Percentiles rank a stretch among this genome's conserved stretches.
phyloP scores from a whole-genome alignment of 495 filamentous ascomycete species.

The Aspergillus bertholletiae region DNA sequence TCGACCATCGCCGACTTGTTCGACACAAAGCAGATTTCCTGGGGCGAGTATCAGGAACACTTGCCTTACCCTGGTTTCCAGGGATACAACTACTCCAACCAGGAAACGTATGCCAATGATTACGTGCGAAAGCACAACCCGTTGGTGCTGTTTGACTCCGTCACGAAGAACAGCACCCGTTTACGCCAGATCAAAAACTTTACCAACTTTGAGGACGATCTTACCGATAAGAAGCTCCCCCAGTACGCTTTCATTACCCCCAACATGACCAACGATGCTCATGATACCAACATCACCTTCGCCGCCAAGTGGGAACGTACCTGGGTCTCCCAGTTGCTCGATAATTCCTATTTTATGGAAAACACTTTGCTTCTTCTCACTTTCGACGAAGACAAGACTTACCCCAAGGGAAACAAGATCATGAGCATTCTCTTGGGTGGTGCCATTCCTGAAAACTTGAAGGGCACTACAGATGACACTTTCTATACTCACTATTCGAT shows the following conservation, averaged over 20 bases:
- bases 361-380: conserved; percentile 65
- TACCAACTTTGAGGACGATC: conserved; percentile 57
- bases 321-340: conserved; percentile 61
- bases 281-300: conserved; percentile 62
- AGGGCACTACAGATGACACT: conserved; percentile 58
- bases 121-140: conserved; percentile 84
- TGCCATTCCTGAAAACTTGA: conserved; percentile 52
- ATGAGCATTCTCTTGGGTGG: conserved; percentile 64
- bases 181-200: conserved; percentile 65
- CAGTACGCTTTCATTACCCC: conserved; percentile 76
- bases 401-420: conserved; percentile 52
- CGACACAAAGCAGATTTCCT: conserved; percentile 63
- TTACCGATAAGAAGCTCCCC: conserved; percentile 54
- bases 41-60: conserved; percentile 69
- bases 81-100: conserved; percentile 54
- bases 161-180: conserved; percentile 51
- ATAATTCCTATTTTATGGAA: conserved; percentile 63
- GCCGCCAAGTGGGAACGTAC: conserved; percentile 53
- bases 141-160: conserved; percentile 55
- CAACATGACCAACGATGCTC: conserved; percentile 73
- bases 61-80: conserved; percentile 66
- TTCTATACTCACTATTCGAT: conserved; percentile 74
- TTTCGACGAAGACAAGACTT: conserved; percentile 64
- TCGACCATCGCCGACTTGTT: conserved; percentile 68
- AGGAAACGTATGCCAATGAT: conserved; percentile 49